Evolutionary conservation across 192 early-diverging fungal species (phyloP), one percentile per base, ranked within the genome.

Genomic region (Podila verticillata): DNA sequence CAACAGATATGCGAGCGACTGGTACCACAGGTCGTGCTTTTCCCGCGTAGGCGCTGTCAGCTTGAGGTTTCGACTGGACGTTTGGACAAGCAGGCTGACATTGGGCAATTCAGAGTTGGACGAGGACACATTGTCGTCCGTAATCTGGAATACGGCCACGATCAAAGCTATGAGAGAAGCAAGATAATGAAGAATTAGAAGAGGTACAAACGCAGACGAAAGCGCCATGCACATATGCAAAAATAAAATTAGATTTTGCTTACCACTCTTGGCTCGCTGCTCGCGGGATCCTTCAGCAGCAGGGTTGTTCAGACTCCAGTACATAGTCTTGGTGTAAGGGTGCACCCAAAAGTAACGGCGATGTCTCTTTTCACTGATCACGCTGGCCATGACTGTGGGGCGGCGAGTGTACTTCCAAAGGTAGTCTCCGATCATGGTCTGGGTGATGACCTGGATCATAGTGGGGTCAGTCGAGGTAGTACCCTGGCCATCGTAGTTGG

Each of bases 301-400:
- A 39, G 92, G 92, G 48, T 90, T 89, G 72, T 87, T 85, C 61
- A 82, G 82, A 75, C 88, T 88, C 93, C 93, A 95, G 80, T 93
- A 92, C 57, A 95, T 85, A 39, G 91, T 91, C 68, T 90, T 90
- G 35, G 91, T 92, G 47, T 93, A 95, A 47, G 93, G 93, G 51
- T 93, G 92, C 28, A 95, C 87, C 93, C 93, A 95, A 63, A 95
- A 93, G 84, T 90, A 95, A 35, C 93, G 85, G 60, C 84, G 68
- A 59, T 95, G 91, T 32, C 89, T 84, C 51, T 89, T 88, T 73
- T 92, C 93, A 30, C 87, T 89, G 30, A 86, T 81, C 31, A 85
- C 86, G 30, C 72, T 73, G 0, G 83, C 85, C 60, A 87, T 85
- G 51, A 54, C 51, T 4, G 51, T 54, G 58, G 69, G 84, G 22